phyloP scores from a whole-genome alignment of 176 grass and related monocot species.

The Metroxylon sagu region DNA sequence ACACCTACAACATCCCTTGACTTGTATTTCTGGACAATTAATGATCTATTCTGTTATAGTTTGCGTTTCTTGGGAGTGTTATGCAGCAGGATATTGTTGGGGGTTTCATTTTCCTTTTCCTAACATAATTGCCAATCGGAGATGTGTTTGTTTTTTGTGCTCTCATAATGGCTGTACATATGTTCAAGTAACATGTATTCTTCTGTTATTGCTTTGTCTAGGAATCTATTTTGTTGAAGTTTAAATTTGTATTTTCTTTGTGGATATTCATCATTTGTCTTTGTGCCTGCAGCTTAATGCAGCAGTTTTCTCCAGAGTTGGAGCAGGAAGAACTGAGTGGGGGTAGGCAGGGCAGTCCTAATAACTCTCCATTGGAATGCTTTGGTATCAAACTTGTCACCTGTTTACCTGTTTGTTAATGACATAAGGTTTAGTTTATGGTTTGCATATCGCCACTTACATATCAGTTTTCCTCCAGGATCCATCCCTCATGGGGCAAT shows the following conservation, averaged over 20 bases:
- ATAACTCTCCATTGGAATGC: conserved; percentile 25
- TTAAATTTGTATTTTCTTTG: neutral
- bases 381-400: conserved; percentile 25
- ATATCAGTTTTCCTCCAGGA: conserved; percentile 18
- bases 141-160: too few relatives aligned
- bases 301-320: conserved; percentile 23
- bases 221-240: neutral
- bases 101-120: too few relatives aligned
- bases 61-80: too few relatives aligned
- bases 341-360: conserved; percentile 15
- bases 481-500: conserved; percentile 15
- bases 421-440: neutral
- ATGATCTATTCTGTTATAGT: too few relatives aligned
- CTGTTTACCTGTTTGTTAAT: neutral
- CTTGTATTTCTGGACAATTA: too few relatives aligned
- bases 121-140: too few relatives aligned
- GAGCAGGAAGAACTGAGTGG: conserved; percentile 16
- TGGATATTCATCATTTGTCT: neutral
- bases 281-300: conserved; percentile 25
- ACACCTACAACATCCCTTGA: too few relatives aligned
- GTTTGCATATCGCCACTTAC: neutral
- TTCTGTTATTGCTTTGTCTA: too few relatives aligned
- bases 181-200: too few relatives aligned
- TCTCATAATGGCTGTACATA: too few relatives aligned
- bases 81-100: too few relatives aligned